Percentiles rank a stretch among this genome's conserved stretches.
These are phyloP conservation scores for Aspergillus japonicus DNA, from an alignment of 2,329 filamentous ascomycete species.

Conservation along the genomic window DNA sequence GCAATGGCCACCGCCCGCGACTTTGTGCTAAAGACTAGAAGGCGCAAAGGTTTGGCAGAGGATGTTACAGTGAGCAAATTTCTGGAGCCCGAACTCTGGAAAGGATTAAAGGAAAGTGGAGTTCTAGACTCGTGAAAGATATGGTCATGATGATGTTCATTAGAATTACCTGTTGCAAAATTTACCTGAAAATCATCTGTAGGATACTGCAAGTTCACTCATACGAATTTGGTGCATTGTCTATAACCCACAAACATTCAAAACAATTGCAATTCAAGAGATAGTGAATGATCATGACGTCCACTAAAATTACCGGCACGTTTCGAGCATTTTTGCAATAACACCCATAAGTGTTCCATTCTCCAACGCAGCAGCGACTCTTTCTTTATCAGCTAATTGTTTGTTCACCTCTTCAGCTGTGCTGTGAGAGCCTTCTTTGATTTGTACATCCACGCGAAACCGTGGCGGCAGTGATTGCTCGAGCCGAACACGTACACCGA, in stretches of 20 bases:
- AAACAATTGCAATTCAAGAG: background rate
- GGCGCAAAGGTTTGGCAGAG: slow-evolving; percentile 90
- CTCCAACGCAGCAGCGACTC: slow-evolving; percentile 90
- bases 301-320: slow-evolving; percentile 58
- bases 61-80: slow-evolving; percentile 96
- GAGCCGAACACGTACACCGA: slow-evolving; percentile 86
- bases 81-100: slow-evolving; percentile 89
- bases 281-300: background rate
- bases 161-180: background rate
- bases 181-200: background rate
- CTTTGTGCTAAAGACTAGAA: slow-evolving; percentile 92
- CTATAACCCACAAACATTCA: background rate
- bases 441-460: slow-evolving; percentile 86
- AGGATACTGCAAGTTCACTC: no score
- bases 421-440: slow-evolving; percentile 94
- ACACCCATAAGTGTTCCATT: slow-evolving; percentile 88
- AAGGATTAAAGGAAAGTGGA: slow-evolving; percentile 82
- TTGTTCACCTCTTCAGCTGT: slow-evolving; percentile 96
- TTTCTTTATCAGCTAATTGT: slow-evolving; percentile 93
- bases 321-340: slow-evolving; percentile 89
- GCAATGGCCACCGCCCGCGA: slow-evolving; percentile 89
- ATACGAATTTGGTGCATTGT: background rate
- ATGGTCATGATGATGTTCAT: slow-evolving; percentile 3
- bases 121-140: slow-evolving; percentile 64
- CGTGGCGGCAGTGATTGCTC: slow-evolving; percentile 89